Evolutionary conservation across 768 basidiomycete species (phyloP).

Genomic region (Phaffia tasmanica): DNA sequence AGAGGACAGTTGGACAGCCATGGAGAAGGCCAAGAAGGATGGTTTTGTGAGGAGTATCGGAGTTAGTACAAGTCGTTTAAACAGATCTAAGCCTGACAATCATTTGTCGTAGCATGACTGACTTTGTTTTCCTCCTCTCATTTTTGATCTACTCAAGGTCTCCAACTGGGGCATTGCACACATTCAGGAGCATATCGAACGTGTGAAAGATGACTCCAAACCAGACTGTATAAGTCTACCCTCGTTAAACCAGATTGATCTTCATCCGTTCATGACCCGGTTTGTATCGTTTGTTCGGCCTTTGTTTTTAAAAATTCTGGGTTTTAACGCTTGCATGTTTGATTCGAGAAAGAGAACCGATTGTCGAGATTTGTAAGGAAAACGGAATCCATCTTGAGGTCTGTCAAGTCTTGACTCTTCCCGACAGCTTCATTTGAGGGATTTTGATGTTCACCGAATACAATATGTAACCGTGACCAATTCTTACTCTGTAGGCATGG

Average conservation of each 20-base stretch:
- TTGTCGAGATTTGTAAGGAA: constrained; percentile 51
- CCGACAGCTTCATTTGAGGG: neutral
- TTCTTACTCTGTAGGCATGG: constrained; percentile 49
- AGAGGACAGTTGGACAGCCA: constrained; percentile 55
- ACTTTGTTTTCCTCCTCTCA: neutral
- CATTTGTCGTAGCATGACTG: neutral
- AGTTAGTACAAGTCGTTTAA: constrained; percentile 40
- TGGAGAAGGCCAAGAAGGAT: constrained; percentile 53
- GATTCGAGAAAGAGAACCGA: constrained; percentile 46
- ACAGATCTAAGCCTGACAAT: neutral
- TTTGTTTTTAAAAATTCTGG: neutral
- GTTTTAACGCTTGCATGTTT: no score
- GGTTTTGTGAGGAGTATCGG: constrained; percentile 54
- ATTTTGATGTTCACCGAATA: no score
- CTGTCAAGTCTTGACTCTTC: constrained; percentile 26
- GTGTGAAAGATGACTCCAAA: constrained; percentile 41
- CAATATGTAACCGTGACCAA: no score
- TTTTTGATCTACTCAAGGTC: constrained; percentile 24
- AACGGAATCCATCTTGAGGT: constrained; percentile 56
- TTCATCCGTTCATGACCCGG: constrained; percentile 60
- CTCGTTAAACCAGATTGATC: constrained; percentile 50
- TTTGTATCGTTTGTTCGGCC: neutral
- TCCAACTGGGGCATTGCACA: constrained; percentile 46
- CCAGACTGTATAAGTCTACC: constrained; percentile 39
- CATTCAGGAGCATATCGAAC: constrained; percentile 44